Evolutionary conservation across 2,329 filamentous ascomycete genomes (phyloP).

Genomic region (Cladosporium halotolerans): DNA sequence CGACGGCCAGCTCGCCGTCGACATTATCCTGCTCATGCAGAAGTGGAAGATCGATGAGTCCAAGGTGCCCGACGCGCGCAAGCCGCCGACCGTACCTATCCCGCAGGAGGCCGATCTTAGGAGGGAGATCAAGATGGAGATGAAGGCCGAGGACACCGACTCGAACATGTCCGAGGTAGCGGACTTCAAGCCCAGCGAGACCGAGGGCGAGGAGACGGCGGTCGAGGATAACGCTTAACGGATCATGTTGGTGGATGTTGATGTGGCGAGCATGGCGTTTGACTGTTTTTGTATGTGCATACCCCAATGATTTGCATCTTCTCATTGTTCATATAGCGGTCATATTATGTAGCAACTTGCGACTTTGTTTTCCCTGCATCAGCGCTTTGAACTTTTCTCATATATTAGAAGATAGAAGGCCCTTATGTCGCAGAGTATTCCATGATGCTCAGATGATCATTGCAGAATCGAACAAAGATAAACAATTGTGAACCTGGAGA

Average conservation of each 20-base stretch:
- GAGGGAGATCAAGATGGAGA: conserved; percentile 30
- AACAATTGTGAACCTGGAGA: too few relatives aligned
- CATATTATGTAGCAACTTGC: too few relatives aligned
- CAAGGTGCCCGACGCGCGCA: conserved; percentile 44
- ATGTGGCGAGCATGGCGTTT: not conserved
- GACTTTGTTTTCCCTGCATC: too few relatives aligned
- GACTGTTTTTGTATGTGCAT: not conserved
- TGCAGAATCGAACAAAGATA: too few relatives aligned
- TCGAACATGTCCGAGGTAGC: conserved; percentile 21
- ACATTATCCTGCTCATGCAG: conserved; percentile 49
- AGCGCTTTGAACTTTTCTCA: too few relatives aligned
- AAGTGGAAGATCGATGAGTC: conserved; percentile 47
- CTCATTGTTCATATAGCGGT: too few relatives aligned
- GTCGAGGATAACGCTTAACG: conserved; percentile 10
- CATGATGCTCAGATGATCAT: too few relatives aligned
- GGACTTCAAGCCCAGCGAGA: conserved; percentile 14
- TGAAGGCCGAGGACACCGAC: conserved; percentile 21
- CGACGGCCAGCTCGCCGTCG: conserved; percentile 51
- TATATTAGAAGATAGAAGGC: too few relatives aligned
- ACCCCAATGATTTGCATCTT: too few relatives aligned
- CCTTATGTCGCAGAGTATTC: too few relatives aligned
- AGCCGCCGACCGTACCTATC: conserved; percentile 36
- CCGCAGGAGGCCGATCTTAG: conserved; percentile 30
- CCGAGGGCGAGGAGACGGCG: conserved; percentile 13
- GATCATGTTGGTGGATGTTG: not conserved